Conservation (phyloP, 1,284 basidiomycete genomes). For the Xerocomus amazonicus region DNA sequence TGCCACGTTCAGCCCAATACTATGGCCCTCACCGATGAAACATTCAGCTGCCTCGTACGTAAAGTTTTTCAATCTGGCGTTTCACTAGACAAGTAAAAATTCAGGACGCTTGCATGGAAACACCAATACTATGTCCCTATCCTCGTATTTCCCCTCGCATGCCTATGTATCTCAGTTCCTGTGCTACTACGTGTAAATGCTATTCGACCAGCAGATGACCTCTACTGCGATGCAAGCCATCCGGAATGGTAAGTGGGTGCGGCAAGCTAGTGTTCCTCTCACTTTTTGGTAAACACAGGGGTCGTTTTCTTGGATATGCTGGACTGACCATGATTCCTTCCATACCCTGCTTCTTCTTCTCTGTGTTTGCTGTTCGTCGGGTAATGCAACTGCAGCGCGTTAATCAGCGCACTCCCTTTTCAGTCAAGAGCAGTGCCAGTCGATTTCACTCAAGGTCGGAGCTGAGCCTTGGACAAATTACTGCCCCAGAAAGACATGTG, state of each 20-base stretch:
- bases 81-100: too few relatives aligned
- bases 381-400: conserved; percentile 32
- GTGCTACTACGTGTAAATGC: conserved; percentile 44
- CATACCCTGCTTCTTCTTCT: conserved; percentile 37
- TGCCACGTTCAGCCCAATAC: conserved; percentile 44
- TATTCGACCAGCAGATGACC: conserved; percentile 43
- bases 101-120: conserved; percentile 43
- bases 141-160: conserved; percentile 45
- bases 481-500: not conserved
- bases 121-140: conserved; percentile 41
- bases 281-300: conserved; percentile 37
- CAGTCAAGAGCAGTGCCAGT: not conserved
- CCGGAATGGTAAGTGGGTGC: conserved; percentile 48
- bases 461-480: not conserved
- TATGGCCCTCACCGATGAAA: conserved; percentile 44
- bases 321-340: not conserved
- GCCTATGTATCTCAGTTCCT: conserved; percentile 41
- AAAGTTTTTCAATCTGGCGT: not conserved
- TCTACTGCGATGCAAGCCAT: conserved; percentile 52
- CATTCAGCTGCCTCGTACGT: conserved; percentile 29
- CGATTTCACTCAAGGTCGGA: conserved; percentile 1
- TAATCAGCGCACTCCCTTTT: conserved; percentile 2
- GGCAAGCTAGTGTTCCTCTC: not conserved
- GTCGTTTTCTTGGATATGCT: conserved; percentile 55
- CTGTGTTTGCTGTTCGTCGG: conserved; percentile 40